Evolutionary conservation across 768 basidiomycete species (phyloP).

Genomic region (Sporobolomyces roseus): DNA sequence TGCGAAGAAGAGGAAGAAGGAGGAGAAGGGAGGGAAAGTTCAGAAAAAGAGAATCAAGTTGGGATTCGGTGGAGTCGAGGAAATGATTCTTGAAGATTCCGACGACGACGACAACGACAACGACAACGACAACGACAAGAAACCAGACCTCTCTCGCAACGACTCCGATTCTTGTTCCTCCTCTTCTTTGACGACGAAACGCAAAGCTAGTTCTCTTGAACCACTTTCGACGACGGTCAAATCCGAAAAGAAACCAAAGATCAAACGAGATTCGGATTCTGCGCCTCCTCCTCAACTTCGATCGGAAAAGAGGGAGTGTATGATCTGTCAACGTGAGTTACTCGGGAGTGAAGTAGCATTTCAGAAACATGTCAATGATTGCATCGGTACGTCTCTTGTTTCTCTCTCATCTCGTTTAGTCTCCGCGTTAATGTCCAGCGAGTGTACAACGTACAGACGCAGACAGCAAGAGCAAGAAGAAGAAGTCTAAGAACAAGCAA

Average conservation of each 20-base stretch:
- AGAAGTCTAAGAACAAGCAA: background rate
- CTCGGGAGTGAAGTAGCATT: constrained; percentile 27
- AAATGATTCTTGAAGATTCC: constrained; percentile 3
- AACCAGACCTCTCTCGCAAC: background rate
- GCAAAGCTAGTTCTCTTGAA: constrained; percentile 7
- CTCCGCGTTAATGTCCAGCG: no score
- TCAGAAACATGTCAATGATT: constrained; percentile 17
- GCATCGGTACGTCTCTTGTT: constrained; percentile 6
- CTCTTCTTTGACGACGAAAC: background rate
- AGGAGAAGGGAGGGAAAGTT: no score
- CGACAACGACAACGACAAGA: constrained; percentile 6
- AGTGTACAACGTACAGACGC: background rate
- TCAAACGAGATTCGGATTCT: background rate
- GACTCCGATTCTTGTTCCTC: background rate
- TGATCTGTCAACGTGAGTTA: constrained; percentile 10
- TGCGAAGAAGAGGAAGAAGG: background rate
- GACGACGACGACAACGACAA: constrained; percentile 11
- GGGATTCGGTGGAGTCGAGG: constrained; percentile 4
- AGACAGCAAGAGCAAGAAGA: background rate
- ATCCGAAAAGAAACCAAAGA: background rate
- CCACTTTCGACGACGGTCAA: no score
- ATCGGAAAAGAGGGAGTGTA: background rate
- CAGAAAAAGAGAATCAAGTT: no score
- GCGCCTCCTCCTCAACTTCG: background rate
- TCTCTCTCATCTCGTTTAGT: background rate